Evolutionary conservation across 257 asterid species (phyloP).

Genomic region (Fraxinus americana): DNA sequence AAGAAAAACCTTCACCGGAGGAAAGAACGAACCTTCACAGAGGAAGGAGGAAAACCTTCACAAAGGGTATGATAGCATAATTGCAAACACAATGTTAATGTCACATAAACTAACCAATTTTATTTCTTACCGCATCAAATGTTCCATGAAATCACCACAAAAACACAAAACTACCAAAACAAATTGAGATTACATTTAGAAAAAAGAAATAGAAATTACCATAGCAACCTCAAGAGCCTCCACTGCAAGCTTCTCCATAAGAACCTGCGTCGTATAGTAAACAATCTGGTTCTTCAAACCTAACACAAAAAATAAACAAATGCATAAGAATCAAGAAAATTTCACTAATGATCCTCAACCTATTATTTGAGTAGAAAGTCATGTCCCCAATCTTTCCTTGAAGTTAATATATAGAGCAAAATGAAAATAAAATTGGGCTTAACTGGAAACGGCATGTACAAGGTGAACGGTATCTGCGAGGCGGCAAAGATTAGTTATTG

Average conservation of each 20-base stretch:
- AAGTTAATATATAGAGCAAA: too few species aligned
- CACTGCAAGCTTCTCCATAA: constrained; percentile 82
- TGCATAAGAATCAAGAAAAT: background rate
- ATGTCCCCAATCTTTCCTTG: too few species aligned
- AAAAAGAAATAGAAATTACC: constrained; percentile 49
- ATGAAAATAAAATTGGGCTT: background rate
- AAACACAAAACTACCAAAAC: background rate
- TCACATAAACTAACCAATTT: background rate
- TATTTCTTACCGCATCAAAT: background rate
- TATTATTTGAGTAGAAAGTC: background rate
- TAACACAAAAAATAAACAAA: constrained; percentile 8
- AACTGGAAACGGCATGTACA: constrained; percentile 58
- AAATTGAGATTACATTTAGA: background rate
- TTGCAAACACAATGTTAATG: background rate
- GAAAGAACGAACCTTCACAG: too few species aligned
- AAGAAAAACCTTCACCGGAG: too few species aligned
- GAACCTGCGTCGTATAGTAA: constrained; percentile 58
- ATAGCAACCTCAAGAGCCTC: constrained; percentile 86
- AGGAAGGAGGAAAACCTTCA: too few species aligned
- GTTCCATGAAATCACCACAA: background rate
- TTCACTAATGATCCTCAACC: background rate
- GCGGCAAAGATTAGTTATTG: too few species aligned
- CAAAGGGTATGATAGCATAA: too few species aligned
- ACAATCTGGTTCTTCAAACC: constrained; percentile 61
- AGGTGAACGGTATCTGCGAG: too few species aligned